phyloP scores from a whole-genome alignment of 2,329 filamentous ascomycete species.

The Aureobasidium sp. region DNA sequence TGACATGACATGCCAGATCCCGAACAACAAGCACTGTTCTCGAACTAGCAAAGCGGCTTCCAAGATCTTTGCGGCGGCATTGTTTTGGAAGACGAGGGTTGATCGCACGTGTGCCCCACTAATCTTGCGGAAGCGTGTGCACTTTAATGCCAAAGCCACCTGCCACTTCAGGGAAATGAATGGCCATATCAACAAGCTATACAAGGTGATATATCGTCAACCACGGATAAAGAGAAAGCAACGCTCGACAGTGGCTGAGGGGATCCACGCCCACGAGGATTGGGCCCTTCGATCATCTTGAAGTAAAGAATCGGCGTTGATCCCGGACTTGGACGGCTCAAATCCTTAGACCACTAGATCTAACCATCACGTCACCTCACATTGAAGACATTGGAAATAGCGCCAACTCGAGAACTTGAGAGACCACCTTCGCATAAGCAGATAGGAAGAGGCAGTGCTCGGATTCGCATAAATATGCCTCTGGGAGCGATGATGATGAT shows the following conservation, averaged over 20 bases:
- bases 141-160: conserved; percentile 7
- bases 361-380: conserved; percentile 8
- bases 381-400: background rate
- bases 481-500: background rate
- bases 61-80: conserved; percentile 2
- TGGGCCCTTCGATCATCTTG: background rate
- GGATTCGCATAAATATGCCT: conserved; percentile 1
- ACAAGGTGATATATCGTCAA: background rate
- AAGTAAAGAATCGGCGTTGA: background rate
- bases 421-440: background rate
- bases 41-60: conserved; percentile 7
- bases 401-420: background rate
- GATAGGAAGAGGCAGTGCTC: background rate
- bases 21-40: background rate
- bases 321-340: background rate
- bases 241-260: background rate
- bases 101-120: conserved; percentile 5
- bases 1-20: conserved; percentile 2
- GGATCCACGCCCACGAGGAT: background rate
- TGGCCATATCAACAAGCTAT: background rate
- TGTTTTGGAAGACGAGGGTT: background rate
- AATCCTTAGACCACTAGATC: background rate
- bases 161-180: conserved; percentile 12
- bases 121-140: conserved; percentile 4
- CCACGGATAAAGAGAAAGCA: conserved; percentile 3